Evolutionary conservation across 2,329 filamentous ascomycete genomes (phyloP).

Genomic region (Rutstroemia sp.): DNA sequence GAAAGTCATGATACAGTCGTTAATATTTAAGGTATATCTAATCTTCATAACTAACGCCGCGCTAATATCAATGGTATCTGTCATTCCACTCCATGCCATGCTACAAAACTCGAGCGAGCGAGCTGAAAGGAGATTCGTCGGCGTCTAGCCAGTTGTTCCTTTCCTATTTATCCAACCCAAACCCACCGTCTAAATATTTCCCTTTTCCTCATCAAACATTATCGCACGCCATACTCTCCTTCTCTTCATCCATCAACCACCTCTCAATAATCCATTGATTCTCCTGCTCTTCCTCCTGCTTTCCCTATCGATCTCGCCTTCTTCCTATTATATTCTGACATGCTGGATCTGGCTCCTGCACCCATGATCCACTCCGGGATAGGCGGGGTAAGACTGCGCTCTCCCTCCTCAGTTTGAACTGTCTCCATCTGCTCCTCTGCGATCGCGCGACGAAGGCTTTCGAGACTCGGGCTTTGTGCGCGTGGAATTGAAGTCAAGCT

Average conservation of each 20-base stretch:
- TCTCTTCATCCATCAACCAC: conserved; percentile 5
- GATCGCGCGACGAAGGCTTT: conserved; percentile 31
- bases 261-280: background rate
- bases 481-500: conserved; percentile 46
- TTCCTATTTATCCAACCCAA: conserved; percentile 7
- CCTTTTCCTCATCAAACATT: conserved; percentile 1
- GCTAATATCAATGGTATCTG: conserved; percentile 29
- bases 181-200: background rate
- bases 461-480: conserved; percentile 42
- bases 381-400: conserved; percentile 50
- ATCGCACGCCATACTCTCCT: background rate
- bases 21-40: conserved; percentile 27
- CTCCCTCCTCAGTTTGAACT: conserved; percentile 12
- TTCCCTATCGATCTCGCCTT: conserved; percentile 10
- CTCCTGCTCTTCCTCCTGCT: conserved; percentile 15
- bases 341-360: conserved; percentile 43
- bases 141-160: conserved; percentile 21
- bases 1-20: conserved; percentile 13
- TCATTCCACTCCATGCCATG: conserved; percentile 15
- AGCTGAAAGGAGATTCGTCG: conserved; percentile 22
- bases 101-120: background rate
- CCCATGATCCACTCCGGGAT: conserved; percentile 55
- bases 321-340: conserved; percentile 37
- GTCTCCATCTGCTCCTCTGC: conserved; percentile 25
- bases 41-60: conserved; percentile 17